These are phyloP conservation scores for Saitoella complicata DNA, from an alignment of 805 yeast genomes.

Conservation along the genomic window DNA sequence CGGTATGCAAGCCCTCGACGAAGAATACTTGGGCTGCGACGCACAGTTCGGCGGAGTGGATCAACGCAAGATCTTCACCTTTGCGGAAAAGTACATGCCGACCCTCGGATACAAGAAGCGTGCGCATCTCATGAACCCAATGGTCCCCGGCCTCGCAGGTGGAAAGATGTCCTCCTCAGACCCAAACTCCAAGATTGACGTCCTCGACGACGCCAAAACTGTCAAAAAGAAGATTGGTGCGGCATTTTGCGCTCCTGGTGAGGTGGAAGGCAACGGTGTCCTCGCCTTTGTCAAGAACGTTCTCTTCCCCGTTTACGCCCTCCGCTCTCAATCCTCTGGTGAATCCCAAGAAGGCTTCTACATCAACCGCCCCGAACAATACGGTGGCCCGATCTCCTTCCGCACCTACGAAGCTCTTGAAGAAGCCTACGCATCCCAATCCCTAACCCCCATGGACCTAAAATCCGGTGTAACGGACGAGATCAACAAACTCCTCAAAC, in stretches of 20 bases:
- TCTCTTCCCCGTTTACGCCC: conserved; percentile 68
- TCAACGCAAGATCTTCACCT: conserved; percentile 91
- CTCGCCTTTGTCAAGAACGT: conserved; percentile 75
- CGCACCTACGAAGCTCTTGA: conserved; percentile 49
- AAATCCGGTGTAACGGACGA: conserved; percentile 82
- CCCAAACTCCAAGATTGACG: conserved; percentile 92
- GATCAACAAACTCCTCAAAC: conserved; percentile 64
- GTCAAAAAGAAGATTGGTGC: conserved; percentile 81
- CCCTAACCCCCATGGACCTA: conserved; percentile 82
- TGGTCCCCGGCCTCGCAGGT: conserved; percentile 96
- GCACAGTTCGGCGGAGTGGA: conserved; percentile 98
- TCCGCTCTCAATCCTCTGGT: conserved; percentile 26
- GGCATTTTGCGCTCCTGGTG: conserved; percentile 94
- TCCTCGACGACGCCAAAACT: conserved; percentile 72
- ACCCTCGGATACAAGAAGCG: conserved; percentile 86
- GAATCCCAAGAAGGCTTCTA: conserved; percentile 35
- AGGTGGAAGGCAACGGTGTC: conserved; percentile 75
- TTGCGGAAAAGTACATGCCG: conserved; percentile 89
- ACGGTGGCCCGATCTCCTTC: conserved; percentile 83
- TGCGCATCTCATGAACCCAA: conserved; percentile 95
- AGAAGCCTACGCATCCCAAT: conserved; percentile 53
- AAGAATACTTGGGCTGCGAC: conserved; percentile 72
- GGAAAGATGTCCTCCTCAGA: conserved; percentile 98
- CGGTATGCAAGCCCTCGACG: conserved; percentile 96
- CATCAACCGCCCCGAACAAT: conserved; percentile 87